Evolutionary conservation across 129 eudicot species (phyloP).

Genomic region (Chrysanthemum lavandulifolium): DNA sequence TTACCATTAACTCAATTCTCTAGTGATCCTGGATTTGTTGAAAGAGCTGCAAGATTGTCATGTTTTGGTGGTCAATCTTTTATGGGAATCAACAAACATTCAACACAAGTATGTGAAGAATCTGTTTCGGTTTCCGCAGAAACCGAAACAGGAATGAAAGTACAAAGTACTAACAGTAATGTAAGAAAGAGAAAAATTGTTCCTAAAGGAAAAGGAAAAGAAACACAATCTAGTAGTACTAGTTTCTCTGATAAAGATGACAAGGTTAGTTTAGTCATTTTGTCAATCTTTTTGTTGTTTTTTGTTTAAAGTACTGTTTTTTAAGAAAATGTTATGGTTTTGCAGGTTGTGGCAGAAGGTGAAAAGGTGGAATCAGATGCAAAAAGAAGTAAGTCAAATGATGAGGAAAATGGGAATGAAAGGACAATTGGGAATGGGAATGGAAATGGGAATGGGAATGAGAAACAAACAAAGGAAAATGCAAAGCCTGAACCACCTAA

Average conservation of each 20-base stretch:
- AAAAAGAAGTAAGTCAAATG: conserved; percentile 72
- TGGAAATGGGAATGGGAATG: too few species aligned
- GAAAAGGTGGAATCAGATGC: conserved; percentile 63
- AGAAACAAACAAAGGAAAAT: conserved; percentile 16
- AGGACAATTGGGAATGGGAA: too few species aligned
- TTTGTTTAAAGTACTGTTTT: background rate
- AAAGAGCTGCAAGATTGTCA: conserved; percentile 75
- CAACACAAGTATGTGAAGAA: conserved; percentile 23
- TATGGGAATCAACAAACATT: too few species aligned
- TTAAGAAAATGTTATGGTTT: background rate
- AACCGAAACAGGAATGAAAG: conserved; percentile 36
- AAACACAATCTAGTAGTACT: conserved; percentile 32
- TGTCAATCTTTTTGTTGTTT: conserved; percentile 7
- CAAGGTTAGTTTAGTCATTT: conserved; percentile 59
- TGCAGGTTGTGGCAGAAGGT: conserved; percentile 50
- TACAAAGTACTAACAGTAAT: conserved; percentile 36
- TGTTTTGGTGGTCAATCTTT: conserved; percentile 38
- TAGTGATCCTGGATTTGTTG: conserved; percentile 71
- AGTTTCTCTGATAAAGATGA: conserved; percentile 33
- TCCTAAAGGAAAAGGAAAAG: conserved; percentile 62
- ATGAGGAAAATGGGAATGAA: conserved; percentile 23
- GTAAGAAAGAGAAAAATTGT: conserved; percentile 59
- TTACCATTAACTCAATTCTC: conserved; percentile 34
- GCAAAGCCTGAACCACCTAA: conserved; percentile 62
- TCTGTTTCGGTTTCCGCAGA: conserved; percentile 71